These are phyloP conservation scores for Capsicum rhomboideum DNA, from an alignment of 257 asterid species.

Conservation along the genomic window DNA sequence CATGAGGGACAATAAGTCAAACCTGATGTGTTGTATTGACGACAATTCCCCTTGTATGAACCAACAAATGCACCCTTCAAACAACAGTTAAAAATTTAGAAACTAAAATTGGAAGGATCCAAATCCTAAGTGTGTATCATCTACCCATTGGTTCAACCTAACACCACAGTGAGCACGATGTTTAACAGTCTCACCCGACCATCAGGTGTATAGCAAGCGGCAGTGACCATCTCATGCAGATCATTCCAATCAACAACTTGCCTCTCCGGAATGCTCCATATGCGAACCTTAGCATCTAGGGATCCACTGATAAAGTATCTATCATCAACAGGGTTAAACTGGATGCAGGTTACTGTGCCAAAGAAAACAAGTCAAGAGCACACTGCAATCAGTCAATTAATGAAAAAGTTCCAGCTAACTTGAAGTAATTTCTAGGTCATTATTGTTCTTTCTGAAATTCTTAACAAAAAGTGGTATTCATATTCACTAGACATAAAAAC, in stretches of 20 bases:
- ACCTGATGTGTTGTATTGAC: constrained; percentile 78
- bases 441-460: neutral
- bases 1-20: constrained; percentile 1
- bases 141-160: constrained; percentile 10
- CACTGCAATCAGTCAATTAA: constrained; percentile 21
- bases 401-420: neutral
- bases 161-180: neutral
- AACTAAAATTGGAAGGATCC: neutral
- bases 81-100: constrained; percentile 1
- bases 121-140: neutral
- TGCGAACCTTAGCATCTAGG: constrained; percentile 95
- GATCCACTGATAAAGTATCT: constrained; percentile 98
- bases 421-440: constrained; percentile 6
- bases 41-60: constrained; percentile 95
- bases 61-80: constrained; percentile 92
- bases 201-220: constrained; percentile 98
- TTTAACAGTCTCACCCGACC: constrained; percentile 72
- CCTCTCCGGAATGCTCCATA: constrained; percentile 94
- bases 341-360: constrained; percentile 91
- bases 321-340: constrained; percentile 96
- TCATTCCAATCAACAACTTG: constrained; percentile 98
- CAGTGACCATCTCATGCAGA: constrained; percentile 98
- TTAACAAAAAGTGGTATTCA: neutral
- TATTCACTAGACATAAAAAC: neutral
- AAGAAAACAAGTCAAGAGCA: constrained; percentile 20